Conservation (phyloP, 2,329 filamentous ascomycete species). For the Trichoderma arundinaceum region DNA sequence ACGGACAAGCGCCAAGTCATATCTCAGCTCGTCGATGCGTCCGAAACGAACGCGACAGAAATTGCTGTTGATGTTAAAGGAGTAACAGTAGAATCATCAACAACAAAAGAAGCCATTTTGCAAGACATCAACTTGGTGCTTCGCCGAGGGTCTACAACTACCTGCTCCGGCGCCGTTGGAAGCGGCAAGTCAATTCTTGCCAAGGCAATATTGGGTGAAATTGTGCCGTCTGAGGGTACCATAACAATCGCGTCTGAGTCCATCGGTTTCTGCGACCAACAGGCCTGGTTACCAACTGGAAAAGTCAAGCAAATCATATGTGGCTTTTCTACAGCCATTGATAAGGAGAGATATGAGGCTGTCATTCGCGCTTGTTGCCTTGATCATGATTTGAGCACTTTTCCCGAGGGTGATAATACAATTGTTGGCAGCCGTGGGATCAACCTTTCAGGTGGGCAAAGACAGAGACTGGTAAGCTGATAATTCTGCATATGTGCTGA, state of each 20-base stretch:
- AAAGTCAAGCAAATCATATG: slow-evolving; percentile 35
- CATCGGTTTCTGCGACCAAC: slow-evolving; percentile 36
- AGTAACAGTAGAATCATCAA: slow-evolving; percentile 5
- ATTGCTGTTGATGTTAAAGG: slow-evolving; percentile 12
- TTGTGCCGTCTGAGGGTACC: slow-evolving; percentile 17
- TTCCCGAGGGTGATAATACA: slow-evolving; percentile 36
- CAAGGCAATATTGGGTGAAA: slow-evolving; percentile 35
- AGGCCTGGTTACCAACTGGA: slow-evolving; percentile 35
- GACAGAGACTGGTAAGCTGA: slow-evolving; percentile 37
- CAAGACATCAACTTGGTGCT: slow-evolving; percentile 37
- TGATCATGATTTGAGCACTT: slow-evolving; percentile 33
- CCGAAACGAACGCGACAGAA: neutral
- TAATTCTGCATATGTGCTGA: too few relatives aligned
- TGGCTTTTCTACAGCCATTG: slow-evolving; percentile 26
- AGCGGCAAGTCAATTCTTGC: slow-evolving; percentile 40
- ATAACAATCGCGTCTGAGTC: slow-evolving; percentile 21
- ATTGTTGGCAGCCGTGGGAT: slow-evolving; percentile 34
- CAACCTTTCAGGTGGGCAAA: slow-evolving; percentile 37
- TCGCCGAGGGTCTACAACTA: slow-evolving; percentile 35
- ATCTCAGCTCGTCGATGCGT: neutral
- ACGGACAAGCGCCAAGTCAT: slow-evolving; percentile 5
- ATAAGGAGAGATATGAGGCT: slow-evolving; percentile 34
- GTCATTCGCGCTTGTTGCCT: slow-evolving; percentile 36
- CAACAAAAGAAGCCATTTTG: neutral
- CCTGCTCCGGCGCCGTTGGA: slow-evolving; percentile 39